phyloP scores from a whole-genome alignment of 2,329 filamentous ascomycete species.

The Diaporthe eres region DNA sequence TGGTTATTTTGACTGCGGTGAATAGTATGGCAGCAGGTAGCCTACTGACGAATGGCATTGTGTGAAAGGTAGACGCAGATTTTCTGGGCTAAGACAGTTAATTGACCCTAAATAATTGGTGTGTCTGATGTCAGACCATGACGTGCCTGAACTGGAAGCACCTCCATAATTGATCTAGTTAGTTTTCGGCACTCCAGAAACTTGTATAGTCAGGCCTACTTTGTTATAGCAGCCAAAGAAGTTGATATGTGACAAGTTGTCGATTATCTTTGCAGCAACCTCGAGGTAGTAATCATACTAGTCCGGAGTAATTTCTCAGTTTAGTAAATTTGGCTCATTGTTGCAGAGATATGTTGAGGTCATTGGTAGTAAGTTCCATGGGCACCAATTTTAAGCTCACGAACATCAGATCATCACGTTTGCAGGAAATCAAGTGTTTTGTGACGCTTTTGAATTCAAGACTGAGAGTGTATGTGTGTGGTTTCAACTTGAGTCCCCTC shows the following conservation, averaged over 20 bases:
- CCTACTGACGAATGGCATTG: background rate
- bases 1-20: background rate
- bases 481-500: background rate
- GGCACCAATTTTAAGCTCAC: background rate
- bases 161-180: background rate
- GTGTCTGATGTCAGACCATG: background rate
- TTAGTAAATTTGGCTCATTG: background rate
- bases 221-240: background rate
- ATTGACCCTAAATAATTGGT: background rate
- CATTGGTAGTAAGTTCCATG: background rate
- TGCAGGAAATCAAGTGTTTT: background rate
- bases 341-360: background rate
- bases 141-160: background rate
- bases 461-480: background rate
- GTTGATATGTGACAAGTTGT: background rate
- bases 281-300: background rate
- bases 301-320: background rate
- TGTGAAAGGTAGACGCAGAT: background rate
- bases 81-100: background rate
- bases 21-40: background rate
- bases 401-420: background rate
- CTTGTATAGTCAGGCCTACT: background rate
- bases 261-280: background rate
- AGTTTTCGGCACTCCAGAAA: background rate
- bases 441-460: constrained; percentile 12